phyloP scores from a whole-genome alignment of 768 basidiomycete genomes.

The Suillus lakei region DNA sequence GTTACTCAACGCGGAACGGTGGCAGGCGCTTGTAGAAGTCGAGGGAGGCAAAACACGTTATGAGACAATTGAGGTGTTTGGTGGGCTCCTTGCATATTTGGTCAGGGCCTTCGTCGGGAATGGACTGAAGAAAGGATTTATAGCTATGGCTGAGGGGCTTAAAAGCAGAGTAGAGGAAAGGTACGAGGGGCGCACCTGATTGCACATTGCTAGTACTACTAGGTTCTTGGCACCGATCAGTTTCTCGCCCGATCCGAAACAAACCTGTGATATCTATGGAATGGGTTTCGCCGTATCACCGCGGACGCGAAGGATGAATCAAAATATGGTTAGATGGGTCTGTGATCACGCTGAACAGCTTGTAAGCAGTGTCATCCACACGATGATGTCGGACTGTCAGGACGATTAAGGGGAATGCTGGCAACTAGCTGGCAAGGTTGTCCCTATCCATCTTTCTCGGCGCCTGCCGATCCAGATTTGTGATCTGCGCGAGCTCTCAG shows the following conservation, averaged over 20 bases:
- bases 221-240: background rate
- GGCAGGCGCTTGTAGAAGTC: conserved; percentile 59
- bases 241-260: background rate
- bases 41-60: conserved; percentile 61
- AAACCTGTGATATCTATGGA: background rate
- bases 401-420: background rate
- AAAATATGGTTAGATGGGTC: background rate
- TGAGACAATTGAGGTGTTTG: conserved; percentile 66
- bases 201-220: background rate
- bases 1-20: conserved; percentile 59
- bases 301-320: conserved; percentile 2
- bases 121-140: conserved; percentile 50
- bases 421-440: background rate
- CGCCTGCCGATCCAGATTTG: background rate
- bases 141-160: conserved; percentile 60
- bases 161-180: conserved; percentile 53
- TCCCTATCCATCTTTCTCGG: background rate
- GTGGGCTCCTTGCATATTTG: conserved; percentile 57
- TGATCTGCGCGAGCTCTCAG: no score
- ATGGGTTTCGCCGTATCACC: background rate
- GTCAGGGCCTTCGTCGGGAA: conserved; percentile 48
- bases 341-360: background rate
- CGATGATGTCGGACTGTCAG: background rate
- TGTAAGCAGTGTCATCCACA: background rate
- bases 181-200: conserved; percentile 1